Base-by-base conservation (phyloP, 164 flowering plant species). In the Vitis labrusca region DNA sequence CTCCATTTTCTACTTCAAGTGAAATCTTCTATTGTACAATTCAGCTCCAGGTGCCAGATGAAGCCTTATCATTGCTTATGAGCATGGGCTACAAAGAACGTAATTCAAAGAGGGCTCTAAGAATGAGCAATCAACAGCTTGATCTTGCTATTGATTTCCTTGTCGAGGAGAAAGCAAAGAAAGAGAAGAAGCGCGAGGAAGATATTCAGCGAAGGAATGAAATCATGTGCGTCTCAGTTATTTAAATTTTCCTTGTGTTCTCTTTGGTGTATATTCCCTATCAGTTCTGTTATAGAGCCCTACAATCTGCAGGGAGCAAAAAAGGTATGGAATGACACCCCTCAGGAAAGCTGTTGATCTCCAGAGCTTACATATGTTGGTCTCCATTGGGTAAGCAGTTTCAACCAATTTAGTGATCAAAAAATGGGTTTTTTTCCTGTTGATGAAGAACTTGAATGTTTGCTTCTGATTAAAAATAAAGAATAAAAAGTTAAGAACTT, bases 11-110 rank as follows among this genome's bases (percentile, higher is more conserved):
- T 51, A 19, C 50, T 63, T 9, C 19, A 50, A 60, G 9, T 50
- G 15, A 15, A 44, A n/a, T 19, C 44, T 50, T 6, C 12, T 54
- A 13, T 13, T 61, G 4, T 61, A 9, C 10, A 14, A 63, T 76
- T 13, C 92, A 95, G 98, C 88, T 95, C 67, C 93, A 95, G 74
- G 89, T 95, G 10, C 75, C 91, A 3, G 98, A 95, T 78, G 97
- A 95, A 79, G 82, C 85, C 59, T 72, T 95, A 23, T 85, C 97
- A 29, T 61, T 83, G 47, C 89, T 92, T 23, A 77, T 90, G 84
- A 82, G 90, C 80, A 90, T 95, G 98, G 99, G 99, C 44, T 92
- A 90, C 72, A 81, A 78, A 61, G 94, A 86, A 70, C 72, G 65
- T 29, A 87, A 82, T 47, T 88, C 92, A 55, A 89, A 84, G 77